Conservation (phyloP, 139 green algal genomes). For the Ettlia oleoabundans region DNA sequence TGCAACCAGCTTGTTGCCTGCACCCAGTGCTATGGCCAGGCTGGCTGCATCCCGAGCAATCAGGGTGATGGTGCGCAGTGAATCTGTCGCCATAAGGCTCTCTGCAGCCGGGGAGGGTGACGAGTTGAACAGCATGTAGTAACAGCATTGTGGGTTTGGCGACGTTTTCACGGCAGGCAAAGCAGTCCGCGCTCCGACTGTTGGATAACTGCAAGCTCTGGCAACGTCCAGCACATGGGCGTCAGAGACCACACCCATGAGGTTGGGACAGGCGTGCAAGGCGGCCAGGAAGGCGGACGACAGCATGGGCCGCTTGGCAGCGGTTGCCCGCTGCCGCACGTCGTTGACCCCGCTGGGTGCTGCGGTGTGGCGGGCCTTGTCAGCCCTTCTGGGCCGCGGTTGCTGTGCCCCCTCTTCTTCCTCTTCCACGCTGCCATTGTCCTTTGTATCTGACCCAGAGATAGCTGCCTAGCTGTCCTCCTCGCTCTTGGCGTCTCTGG, state of each 20-base stretch:
- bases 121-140: not conserved
- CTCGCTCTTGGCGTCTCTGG: not conserved
- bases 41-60: not conserved
- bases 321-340: not conserved
- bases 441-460: not conserved
- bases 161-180: no score
- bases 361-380: not conserved
- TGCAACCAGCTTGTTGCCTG: not conserved
- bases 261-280: not conserved
- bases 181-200: no score
- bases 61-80: not conserved
- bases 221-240: not conserved
- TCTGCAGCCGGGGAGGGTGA: not conserved
- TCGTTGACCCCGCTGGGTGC: not conserved
- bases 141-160: not conserved
- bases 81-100: not conserved
- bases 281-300: not conserved
- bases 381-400: not conserved
- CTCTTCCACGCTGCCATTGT: not conserved
- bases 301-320: not conserved
- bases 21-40: not conserved
- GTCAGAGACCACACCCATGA: not conserved
- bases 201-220: no score
- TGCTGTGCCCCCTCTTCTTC: not conserved
- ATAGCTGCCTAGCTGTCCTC: not conserved